Evolutionary conservation across 2,329 filamentous ascomycete species (phyloP).

Genomic region (Alternaria conjuncta): DNA sequence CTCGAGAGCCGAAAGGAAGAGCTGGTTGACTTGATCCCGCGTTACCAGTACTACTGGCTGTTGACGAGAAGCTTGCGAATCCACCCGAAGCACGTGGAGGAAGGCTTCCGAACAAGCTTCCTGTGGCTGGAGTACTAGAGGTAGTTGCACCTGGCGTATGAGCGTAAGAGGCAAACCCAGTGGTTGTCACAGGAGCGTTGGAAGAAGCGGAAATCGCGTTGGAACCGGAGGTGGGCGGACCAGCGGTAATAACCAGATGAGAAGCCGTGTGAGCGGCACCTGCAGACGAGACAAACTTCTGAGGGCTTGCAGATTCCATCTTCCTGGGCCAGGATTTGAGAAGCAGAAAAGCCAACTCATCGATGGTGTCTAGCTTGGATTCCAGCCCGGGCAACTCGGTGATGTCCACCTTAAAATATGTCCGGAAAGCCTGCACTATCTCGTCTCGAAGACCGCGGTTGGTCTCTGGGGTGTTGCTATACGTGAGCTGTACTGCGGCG

Average conservation of each 20-base stretch:
- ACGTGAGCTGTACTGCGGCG: constrained; percentile 31
- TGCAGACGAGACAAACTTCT: not conserved
- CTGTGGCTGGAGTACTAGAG: not conserved
- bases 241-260: not conserved
- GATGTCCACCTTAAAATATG: constrained; percentile 25
- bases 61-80: not conserved
- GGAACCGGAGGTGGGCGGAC: not conserved
- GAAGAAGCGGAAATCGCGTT: not conserved
- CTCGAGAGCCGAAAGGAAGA: not conserved
- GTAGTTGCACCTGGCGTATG: not conserved
- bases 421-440: constrained; percentile 27
- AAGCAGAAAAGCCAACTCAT: constrained; percentile 19
- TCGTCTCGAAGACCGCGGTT: constrained; percentile 42
- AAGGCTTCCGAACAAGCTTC: not conserved
- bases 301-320: not conserved
- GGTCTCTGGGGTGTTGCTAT: constrained; percentile 31
- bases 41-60: not conserved
- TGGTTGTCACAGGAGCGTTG: not conserved
- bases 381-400: constrained; percentile 11
- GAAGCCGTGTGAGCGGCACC: not conserved
- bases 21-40: not conserved
- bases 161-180: not conserved
- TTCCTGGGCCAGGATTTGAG: constrained; percentile 20
- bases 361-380: constrained; percentile 15
- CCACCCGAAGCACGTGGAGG: not conserved